Base-by-base conservation (phyloP, 164 flowering plant species). In the Macadamia integrifolia region DNA sequence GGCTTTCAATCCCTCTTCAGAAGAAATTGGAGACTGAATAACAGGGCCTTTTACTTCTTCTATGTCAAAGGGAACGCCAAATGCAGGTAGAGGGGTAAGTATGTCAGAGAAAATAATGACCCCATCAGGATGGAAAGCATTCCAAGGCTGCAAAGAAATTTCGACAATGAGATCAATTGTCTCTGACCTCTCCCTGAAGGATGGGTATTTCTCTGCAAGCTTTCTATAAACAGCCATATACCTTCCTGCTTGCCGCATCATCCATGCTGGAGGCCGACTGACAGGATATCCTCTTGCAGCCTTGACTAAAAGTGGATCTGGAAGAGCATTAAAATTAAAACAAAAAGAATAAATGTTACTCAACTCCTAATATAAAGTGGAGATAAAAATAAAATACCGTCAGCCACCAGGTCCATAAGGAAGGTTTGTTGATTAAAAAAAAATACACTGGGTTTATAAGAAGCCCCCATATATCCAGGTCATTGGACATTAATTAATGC, bases 221-320 rank as follows among this genome's bases (percentile, higher is more conserved):
- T 77, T 80, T 80, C 76, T 80, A 80, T 94, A 94, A 65, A 83
- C 84, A 77, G 97, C 97, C 98, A 94, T 94, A 76, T 91, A 94
- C 88, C 98, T 90, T 87, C 98, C 98, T 53, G 97, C 97, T 73
- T 94, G 98, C 53, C 98, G 92, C 97, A 94, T 94, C 97, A 94
- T 94, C 98, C 98, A 94, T 74, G 98, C 98, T 59, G 98, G 98
- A 69, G 97, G 92, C 29, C 97, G 86, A 69, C 73, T 84, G 9
- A 94, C 89, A 28, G 78, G 76, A 1, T 90, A 85, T 55, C 98
- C 96, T 84, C 84, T 88, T 35, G 98, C 98, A 82, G 97, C 98
- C 79, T 84, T 85, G 30, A 94, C 93, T 83, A 94, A 78, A 32
- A 93, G 85, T 55, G 98, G 98, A 69, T 91, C 98, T 91, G 78